Percentiles rank a stretch among this genome's conserved stretches.
phyloP scores from a whole-genome alignment of 2,329 filamentous ascomycete genomes.

The Trichophaea hybrida region DNA sequence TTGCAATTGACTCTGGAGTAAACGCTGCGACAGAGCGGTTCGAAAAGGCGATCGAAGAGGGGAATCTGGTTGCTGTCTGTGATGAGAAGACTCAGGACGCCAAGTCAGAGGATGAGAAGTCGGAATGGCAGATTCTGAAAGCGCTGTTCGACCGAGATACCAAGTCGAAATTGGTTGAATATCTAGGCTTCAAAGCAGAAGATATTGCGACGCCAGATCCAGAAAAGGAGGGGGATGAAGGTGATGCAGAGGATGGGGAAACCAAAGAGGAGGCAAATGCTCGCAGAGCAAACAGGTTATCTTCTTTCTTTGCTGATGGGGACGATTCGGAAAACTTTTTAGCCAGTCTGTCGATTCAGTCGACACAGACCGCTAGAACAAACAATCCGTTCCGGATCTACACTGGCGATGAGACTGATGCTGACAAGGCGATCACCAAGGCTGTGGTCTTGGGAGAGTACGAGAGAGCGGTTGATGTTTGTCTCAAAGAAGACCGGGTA shows the following conservation, averaged over 20 bases:
- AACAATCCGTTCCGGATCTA: constrained; percentile 90
- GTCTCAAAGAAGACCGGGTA: constrained; percentile 73
- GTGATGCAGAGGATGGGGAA: neutral
- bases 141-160: constrained; percentile 73
- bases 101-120: constrained; percentile 77
- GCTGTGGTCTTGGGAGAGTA: constrained; percentile 85
- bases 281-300: constrained; percentile 40
- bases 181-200: constrained; percentile 62
- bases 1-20: constrained; percentile 73
- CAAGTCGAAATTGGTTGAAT: constrained; percentile 72
- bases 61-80: constrained; percentile 65
- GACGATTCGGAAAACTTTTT: constrained; percentile 73
- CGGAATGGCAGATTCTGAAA: constrained; percentile 89
- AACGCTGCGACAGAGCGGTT: constrained; percentile 76
- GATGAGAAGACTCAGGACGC: constrained; percentile 61
- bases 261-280: constrained; percentile 18
- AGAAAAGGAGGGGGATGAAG: neutral
- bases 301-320: constrained; percentile 51
- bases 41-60: constrained; percentile 63
- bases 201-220: constrained; percentile 23
- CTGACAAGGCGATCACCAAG: constrained; percentile 75
- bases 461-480: constrained; percentile 74
- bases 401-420: constrained; percentile 63
- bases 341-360: constrained; percentile 51
- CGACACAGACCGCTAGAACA: constrained; percentile 81